Evolutionary conservation across 2,329 filamentous ascomycete species (phyloP).

Genomic region (Amylocarpus encephaloides): DNA sequence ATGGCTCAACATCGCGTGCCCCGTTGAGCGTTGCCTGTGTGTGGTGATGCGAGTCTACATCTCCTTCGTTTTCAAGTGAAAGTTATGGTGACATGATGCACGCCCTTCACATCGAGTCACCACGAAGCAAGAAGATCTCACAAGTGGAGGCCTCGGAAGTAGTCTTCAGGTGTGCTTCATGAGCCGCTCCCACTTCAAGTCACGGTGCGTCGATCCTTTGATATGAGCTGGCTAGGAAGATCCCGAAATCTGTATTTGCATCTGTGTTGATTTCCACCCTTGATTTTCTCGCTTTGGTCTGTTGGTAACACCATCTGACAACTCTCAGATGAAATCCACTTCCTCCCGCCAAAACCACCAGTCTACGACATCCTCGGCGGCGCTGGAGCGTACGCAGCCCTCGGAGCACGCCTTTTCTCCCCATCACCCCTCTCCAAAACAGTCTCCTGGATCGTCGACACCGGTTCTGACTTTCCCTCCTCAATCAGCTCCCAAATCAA

Average conservation of each 20-base stretch:
- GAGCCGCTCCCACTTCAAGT: no score
- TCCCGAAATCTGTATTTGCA: not conserved
- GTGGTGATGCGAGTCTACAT: not conserved
- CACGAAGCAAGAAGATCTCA: no score
- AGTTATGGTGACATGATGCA: not conserved
- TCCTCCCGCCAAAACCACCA: slow-evolving; percentile 60
- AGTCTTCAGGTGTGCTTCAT: no score
- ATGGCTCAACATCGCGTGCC: not conserved
- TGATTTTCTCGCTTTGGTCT: not conserved
- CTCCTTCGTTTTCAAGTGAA: no score
- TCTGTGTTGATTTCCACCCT: not conserved
- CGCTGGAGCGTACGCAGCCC: slow-evolving; percentile 76
- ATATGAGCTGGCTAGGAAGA: not conserved
- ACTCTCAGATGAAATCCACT: slow-evolving; percentile 80
- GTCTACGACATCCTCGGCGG: slow-evolving; percentile 79
- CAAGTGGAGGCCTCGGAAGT: no score
- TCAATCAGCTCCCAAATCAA: slow-evolving; percentile 57
- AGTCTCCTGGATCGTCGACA: slow-evolving; percentile 88
- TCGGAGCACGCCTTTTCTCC: slow-evolving; percentile 85
- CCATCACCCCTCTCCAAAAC: slow-evolving; percentile 55
- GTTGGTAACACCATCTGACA: slow-evolving; percentile 11
- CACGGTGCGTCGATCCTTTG: not conserved
- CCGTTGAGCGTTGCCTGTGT: not conserved
- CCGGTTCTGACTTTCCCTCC: slow-evolving; percentile 77
- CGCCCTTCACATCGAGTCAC: no score